Evolutionary conservation across 2,329 filamentous ascomycete species (phyloP).

Genomic region (Curvularia verruculosa): DNA sequence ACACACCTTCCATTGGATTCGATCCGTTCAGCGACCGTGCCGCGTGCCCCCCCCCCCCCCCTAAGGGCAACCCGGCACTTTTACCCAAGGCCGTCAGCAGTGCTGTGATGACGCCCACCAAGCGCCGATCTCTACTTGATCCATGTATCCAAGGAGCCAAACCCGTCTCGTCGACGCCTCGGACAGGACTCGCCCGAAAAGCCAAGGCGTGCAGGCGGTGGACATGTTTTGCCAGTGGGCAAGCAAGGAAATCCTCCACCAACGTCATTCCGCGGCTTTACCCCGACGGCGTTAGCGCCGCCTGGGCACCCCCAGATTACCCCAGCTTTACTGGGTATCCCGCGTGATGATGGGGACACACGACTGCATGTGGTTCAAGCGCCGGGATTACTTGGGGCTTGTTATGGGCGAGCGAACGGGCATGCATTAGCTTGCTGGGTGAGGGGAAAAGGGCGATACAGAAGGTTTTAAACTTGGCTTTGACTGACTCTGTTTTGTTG

Average conservation of each 20-base stretch:
- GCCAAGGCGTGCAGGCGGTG: not conserved
- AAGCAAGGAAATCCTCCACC: no score
- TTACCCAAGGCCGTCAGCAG: not conserved
- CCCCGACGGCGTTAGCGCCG: not conserved
- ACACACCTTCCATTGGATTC: conserved; percentile 6
- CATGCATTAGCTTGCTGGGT: not conserved
- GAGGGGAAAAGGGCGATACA: no score
- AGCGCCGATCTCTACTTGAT: conserved; percentile 11
- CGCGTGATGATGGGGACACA: no score
- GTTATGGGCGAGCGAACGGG: conserved; percentile 8
- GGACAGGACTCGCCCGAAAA: conserved; percentile 12
- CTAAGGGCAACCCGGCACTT: not conserved
- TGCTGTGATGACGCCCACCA: not conserved
- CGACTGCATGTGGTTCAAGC: not conserved
- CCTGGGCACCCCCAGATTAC: not conserved
- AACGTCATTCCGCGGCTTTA: not conserved
- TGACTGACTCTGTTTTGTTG: not conserved
- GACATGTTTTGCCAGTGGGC: no score
- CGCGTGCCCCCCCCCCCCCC: no score
- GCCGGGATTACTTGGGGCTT: no score
- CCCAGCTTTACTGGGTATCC: not conserved
- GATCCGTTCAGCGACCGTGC: not conserved
- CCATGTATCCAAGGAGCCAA: no score
- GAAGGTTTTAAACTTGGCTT: not conserved
- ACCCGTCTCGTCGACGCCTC: no score